These are phyloP conservation scores for Colletotrichum aenigma DNA, from an alignment of 2,329 filamentous ascomycete species.

Conservation along the genomic window DNA sequence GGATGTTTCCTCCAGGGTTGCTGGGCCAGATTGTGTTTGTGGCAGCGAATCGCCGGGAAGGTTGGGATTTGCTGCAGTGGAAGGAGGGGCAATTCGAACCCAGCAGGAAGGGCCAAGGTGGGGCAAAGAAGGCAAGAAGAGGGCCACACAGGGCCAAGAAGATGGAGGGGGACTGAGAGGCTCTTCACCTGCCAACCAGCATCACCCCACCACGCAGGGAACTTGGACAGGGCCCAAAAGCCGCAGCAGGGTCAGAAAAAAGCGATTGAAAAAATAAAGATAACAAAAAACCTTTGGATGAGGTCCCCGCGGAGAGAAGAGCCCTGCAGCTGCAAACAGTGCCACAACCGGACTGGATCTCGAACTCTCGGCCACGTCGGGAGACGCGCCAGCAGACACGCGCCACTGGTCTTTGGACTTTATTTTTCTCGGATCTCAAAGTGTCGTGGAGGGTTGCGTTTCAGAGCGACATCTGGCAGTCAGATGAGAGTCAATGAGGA, in stretches of 20 bases:
- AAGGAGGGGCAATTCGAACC: not conserved
- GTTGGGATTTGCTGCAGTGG: slow-evolving; percentile 9
- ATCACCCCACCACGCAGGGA: slow-evolving; percentile 2
- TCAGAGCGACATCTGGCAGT: not conserved
- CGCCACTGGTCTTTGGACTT: not conserved
- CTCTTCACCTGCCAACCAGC: slow-evolving; percentile 13
- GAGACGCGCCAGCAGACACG: slow-evolving; percentile 1
- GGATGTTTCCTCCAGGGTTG: slow-evolving; percentile 9
- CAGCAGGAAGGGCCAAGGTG: not conserved
- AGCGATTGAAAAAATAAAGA: not conserved
- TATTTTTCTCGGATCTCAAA: not conserved
- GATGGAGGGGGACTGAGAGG: not conserved
- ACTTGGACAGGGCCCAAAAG: not conserved
- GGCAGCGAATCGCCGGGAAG: slow-evolving; percentile 5
- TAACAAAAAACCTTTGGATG: not conserved
- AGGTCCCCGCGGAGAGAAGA: not conserved
- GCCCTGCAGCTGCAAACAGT: not conserved
- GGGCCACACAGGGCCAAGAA: not conserved
- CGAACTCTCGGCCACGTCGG: slow-evolving; percentile 1
- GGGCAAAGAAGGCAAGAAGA: not conserved
- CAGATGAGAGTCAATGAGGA: not conserved
- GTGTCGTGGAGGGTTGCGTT: not conserved
- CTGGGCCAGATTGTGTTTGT: not conserved
- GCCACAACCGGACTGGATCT: not conserved
- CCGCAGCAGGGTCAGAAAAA: not conserved